Conservation (phyloP, 139 green algal genomes). For the Picocystis salinarum region DNA sequence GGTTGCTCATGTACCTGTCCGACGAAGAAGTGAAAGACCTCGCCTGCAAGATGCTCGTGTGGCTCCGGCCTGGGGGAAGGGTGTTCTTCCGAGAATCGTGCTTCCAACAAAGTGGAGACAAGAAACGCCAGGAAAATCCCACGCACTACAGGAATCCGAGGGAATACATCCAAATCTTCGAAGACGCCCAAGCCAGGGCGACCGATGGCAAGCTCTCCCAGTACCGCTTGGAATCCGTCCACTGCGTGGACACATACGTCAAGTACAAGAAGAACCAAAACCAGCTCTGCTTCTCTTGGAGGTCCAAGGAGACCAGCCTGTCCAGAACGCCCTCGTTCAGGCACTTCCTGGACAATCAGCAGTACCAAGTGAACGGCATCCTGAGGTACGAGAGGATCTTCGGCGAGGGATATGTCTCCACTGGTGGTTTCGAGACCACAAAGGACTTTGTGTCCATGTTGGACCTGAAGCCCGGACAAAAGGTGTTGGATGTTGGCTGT, state of each 20-base stretch:
- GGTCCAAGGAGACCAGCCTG: not conserved
- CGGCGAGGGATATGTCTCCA: conserved; percentile 50
- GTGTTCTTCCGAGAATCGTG: conserved; percentile 81
- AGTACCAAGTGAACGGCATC: conserved; percentile 43
- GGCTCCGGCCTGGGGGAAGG: conserved; percentile 34
- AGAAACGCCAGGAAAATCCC: conserved; percentile 44
- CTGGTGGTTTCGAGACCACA: conserved; percentile 35
- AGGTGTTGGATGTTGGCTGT: conserved; percentile 58
- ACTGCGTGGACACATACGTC: conserved; percentile 64
- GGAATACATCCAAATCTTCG: conserved; percentile 55
- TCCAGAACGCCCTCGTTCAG: conserved; percentile 18
- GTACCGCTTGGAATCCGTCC: conserved; percentile 41
- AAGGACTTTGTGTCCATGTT: conserved; percentile 34
- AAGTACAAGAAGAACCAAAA: conserved; percentile 68
- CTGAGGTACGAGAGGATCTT: conserved; percentile 57
- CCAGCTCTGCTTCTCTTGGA: conserved; percentile 31
- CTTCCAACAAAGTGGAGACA: conserved; percentile 64
- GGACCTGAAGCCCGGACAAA: conserved; percentile 32
- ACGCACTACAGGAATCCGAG: conserved; percentile 73
- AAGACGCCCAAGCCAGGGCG: conserved; percentile 13
- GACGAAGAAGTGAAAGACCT: conserved; percentile 54
- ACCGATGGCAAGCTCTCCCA: conserved; percentile 19
- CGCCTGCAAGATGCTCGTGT: conserved; percentile 31
- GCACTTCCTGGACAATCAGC: conserved; percentile 43
- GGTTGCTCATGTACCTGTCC: conserved; percentile 80